Base-by-base conservation (phyloP, 306 rosid genomes). In the Quercus cerris region DNA sequence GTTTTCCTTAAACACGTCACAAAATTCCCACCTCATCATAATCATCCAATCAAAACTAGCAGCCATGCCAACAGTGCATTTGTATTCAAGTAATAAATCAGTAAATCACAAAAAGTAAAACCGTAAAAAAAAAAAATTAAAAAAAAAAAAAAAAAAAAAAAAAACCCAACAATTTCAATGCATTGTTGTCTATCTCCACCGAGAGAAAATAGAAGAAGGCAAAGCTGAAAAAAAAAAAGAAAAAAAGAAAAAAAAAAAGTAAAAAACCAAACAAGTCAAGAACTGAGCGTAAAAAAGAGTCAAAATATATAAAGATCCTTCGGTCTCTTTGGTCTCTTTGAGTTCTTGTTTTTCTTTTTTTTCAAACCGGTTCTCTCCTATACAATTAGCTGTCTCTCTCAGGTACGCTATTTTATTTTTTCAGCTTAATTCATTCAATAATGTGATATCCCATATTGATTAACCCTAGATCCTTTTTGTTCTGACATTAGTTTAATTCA, bases 381-480 rank as follows among this genome's bases (percentile, higher is more conserved):
- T 27, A 18, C 79, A 46, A 13, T 41, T 79, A 61, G 54, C 56
- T 73, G 59, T 77, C 82, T 62, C 70, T 83, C 77, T 74, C 82
- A 81, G 97, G 97, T 93, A 77, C 81, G 86, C 77, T 1, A 67
- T 25, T 69, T 44, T n/a, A 9, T 17, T 38, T 70, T 64, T 70
- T 83, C 55, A 15, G 9, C 56, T 59, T 46, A 20, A 49, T 81
- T 35, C 52, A 30, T 20, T 20, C 19, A 73, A 68, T 59, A 56
- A 81, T 76, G 68, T 76, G 64, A 78, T 81, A 81, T 71, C 66
- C 46, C 30, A 12, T 81, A 58, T 78, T 52, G 22, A 71, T 80
- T 56, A 92, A 81, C 90, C 91, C 89, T 90, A 85, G 85, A 85
- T 81, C 75, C 31, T 80, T 70, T 70, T 78, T 61, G 73, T 13